These are phyloP conservation scores for Phylloboletellus chloephorus DNA, from an alignment of 1,284 basidiomycete genomes.

Conservation along the genomic window DNA sequence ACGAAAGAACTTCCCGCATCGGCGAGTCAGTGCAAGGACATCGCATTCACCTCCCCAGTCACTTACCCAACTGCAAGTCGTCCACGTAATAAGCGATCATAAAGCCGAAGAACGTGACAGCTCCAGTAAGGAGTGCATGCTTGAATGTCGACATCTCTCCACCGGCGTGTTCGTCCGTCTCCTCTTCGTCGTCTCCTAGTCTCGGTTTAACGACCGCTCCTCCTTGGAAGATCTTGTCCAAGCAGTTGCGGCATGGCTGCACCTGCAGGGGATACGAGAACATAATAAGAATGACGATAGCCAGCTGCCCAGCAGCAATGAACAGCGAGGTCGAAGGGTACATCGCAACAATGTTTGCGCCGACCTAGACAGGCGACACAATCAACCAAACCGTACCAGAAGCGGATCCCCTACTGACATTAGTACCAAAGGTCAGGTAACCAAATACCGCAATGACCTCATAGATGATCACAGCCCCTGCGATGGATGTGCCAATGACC, in stretches of 20 bases:
- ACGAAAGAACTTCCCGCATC: constrained; percentile 69
- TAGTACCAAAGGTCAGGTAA: constrained; percentile 92
- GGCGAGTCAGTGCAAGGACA: constrained; percentile 15
- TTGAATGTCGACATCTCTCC: constrained; percentile 69
- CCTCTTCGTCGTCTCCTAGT: constrained; percentile 42
- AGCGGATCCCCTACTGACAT: constrained; percentile 38
- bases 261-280: constrained; percentile 93
- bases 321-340: constrained; percentile 92
- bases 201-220: constrained; percentile 32
- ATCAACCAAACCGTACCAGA: constrained; percentile 7
- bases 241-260: constrained; percentile 87
- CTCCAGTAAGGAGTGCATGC: constrained; percentile 70
- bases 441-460: constrained; percentile 84
- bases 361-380: constrained; percentile 48
- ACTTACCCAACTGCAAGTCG: constrained; percentile 77
- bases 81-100: constrained; percentile 79
- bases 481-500: constrained; percentile 85
- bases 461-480: constrained; percentile 72
- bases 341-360: constrained; percentile 91
- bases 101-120: constrained; percentile 69
- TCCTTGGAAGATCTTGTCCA: constrained; percentile 81
- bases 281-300: constrained; percentile 85
- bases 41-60: not conserved
- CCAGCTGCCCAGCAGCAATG: constrained; percentile 89
- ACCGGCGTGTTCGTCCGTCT: constrained; percentile 47